These are phyloP conservation scores for Amylostereum chailletii DNA, from an alignment of 1,284 basidiomycete genomes.

Conservation along the genomic window DNA sequence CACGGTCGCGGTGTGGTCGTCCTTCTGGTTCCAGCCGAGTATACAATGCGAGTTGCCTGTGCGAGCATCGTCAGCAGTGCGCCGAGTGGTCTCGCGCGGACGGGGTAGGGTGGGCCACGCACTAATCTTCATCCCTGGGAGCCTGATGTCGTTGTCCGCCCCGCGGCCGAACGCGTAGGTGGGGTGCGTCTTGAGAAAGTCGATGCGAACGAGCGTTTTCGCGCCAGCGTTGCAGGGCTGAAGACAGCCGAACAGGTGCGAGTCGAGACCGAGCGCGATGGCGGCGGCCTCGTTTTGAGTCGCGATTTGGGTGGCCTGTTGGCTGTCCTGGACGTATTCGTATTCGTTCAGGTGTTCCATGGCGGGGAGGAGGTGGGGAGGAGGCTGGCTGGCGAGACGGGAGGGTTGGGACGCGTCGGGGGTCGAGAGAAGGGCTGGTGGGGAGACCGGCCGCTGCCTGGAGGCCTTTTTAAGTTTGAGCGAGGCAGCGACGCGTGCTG, in stretches of 20 bases:
- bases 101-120: constrained; percentile 25
- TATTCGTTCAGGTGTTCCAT: not conserved
- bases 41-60: constrained; percentile 60
- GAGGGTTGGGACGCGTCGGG: no score
- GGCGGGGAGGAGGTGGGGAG: no score
- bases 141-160: constrained; percentile 40
- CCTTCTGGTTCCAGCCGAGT: constrained; percentile 60
- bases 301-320: constrained; percentile 32
- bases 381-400: no score
- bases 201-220: constrained; percentile 36
- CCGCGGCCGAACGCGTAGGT: constrained; percentile 49
- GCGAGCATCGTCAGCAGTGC: constrained; percentile 6
- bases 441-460: no score
- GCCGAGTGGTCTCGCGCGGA: not conserved
- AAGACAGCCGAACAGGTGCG: constrained; percentile 60
- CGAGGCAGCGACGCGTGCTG: no score
- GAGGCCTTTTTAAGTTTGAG: no score
- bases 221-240: constrained; percentile 43
- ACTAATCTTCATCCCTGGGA: constrained; percentile 69
- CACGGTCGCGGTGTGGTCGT: constrained; percentile 42
- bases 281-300: constrained; percentile 20
- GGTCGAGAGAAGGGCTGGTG: no score
- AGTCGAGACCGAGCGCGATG: constrained; percentile 22
- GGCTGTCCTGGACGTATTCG: not conserved
- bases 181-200: constrained; percentile 45